Conservation (phyloP, 495 filamentous ascomycete species). For the Clohesyomyces aquaticus region DNA sequence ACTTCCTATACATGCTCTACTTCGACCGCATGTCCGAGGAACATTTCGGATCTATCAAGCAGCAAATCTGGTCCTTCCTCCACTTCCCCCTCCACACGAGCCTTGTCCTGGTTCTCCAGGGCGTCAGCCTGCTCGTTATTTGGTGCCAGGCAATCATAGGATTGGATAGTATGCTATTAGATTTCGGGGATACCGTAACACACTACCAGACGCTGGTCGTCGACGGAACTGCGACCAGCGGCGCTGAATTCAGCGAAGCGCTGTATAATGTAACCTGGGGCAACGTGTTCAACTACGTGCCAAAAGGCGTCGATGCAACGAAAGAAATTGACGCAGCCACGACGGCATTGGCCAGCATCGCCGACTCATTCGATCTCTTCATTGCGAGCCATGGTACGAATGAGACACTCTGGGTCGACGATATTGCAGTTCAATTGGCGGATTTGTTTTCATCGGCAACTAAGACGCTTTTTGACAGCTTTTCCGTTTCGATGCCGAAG, state of each 20-base stretch:
- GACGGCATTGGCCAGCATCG: constrained; percentile 30
- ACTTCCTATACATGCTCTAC: constrained; percentile 72
- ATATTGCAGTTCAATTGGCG: not conserved
- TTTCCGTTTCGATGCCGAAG: constrained; percentile 44
- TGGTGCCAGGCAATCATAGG: constrained; percentile 36
- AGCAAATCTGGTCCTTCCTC: constrained; percentile 66
- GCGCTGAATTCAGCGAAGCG: no score
- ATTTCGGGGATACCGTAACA: not conserved
- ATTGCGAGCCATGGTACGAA: constrained; percentile 5
- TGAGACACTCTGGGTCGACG: constrained; percentile 14
- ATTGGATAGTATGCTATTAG: not conserved
- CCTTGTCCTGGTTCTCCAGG: constrained; percentile 66
- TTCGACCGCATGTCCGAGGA: constrained; percentile 61
- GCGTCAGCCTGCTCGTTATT: constrained; percentile 40
- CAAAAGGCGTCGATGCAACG: constrained; percentile 30
- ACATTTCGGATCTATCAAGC: constrained; percentile 59
- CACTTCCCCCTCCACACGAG: constrained; percentile 73
- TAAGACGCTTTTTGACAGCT: constrained; percentile 43
- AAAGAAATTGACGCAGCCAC: constrained; percentile 22
- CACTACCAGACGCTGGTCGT: not conserved
- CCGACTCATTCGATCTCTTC: not conserved
- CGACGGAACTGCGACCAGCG: no score
- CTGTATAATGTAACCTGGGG: not conserved
- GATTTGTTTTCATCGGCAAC: constrained; percentile 15
- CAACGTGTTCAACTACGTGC: constrained; percentile 32